Base-by-base conservation (phyloP, 768 basidiomycete genomes). In the Tylopilus intermedius region DNA sequence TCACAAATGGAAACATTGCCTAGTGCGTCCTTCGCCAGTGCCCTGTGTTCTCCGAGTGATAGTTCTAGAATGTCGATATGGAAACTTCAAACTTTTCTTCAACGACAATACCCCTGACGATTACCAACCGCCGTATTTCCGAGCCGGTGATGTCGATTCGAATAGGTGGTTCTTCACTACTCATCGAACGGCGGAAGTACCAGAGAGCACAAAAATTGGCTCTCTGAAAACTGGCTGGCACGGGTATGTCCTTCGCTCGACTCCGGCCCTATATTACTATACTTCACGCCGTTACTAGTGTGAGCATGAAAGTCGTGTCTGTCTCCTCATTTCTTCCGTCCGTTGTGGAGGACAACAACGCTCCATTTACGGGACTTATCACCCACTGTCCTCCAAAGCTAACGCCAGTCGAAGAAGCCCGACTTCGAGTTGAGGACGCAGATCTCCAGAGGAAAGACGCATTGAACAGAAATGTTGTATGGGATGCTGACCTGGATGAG, bases 61-160 rank as follows among this genome's bases (percentile, higher is more conserved):
- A 39, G 32, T 37, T 18, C 15, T 62, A 89, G 90, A 82, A 60
- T 84, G 83, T 44, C 85, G 91, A 32, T 94, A 78, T 62, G 88
- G 90, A n/a, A 89, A 86, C 21, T 90, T 94, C 74, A 94, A 94
- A 65, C 69, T 90, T 10, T 90, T 86, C 64, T 94, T 92, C 66
- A 86, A 85, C 13, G 83, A 89, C 44, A 75, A 81, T 21, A 84
- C 90, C 11, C 92, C 92, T 0, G 72, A 76, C 8, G 84, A 91
- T 47, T 94, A 94, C 61, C 88, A 94, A 64, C 92, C 92, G 5
- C 88, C 87, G 0, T 73, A 84, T 65, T 93, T 93, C 62, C 77
- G 79, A 51, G 70, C 86, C 5, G 89, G 83, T 0, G 88, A 93
- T 61, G 70, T 72, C 5, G 75, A 83, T n/a, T 79, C 78, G 55